Evolutionary conservation across 2,329 filamentous ascomycete species (phyloP).

Genomic region (Penicillium freii): DNA sequence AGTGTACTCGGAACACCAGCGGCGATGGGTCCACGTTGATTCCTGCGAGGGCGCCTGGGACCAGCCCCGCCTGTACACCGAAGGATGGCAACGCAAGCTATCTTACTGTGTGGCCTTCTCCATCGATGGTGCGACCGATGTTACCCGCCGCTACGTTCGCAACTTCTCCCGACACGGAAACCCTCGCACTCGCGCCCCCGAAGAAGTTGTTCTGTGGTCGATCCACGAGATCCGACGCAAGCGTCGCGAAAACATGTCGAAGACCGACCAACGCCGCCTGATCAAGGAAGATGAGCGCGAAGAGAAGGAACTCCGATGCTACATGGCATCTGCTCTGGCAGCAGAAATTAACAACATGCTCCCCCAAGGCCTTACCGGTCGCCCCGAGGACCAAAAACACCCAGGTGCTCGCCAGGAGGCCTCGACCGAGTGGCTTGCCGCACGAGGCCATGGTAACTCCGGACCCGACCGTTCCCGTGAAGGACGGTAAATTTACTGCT

Average conservation of each 20-base stretch:
- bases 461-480: conserved; percentile 35
- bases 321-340: conserved; percentile 46
- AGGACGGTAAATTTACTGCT: conserved; percentile 29
- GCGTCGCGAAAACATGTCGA: conserved; percentile 78
- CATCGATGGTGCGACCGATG: conserved; percentile 72
- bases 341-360: conserved; percentile 46
- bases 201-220: conserved; percentile 87
- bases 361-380: conserved; percentile 29
- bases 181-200: conserved; percentile 76
- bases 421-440: conserved; percentile 34
- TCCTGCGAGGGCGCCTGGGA: conserved; percentile 95
- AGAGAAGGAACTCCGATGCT: conserved; percentile 47
- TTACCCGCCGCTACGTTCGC: conserved; percentile 64
- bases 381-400: conserved; percentile 44
- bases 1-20: conserved; percentile 89
- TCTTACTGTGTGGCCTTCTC: conserved; percentile 97
- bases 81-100: conserved; percentile 95
- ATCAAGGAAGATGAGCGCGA: conserved; percentile 51
- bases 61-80: conserved; percentile 84
- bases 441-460: conserved; percentile 32
- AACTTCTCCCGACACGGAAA: conserved; percentile 57
- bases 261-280: conserved; percentile 61
- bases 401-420: conserved; percentile 38
- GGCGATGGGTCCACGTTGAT: conserved; percentile 95
- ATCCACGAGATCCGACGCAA: conserved; percentile 86